phyloP scores from a whole-genome alignment of 169 alveolate species.

The Plasmodium chabaudi region DNA sequence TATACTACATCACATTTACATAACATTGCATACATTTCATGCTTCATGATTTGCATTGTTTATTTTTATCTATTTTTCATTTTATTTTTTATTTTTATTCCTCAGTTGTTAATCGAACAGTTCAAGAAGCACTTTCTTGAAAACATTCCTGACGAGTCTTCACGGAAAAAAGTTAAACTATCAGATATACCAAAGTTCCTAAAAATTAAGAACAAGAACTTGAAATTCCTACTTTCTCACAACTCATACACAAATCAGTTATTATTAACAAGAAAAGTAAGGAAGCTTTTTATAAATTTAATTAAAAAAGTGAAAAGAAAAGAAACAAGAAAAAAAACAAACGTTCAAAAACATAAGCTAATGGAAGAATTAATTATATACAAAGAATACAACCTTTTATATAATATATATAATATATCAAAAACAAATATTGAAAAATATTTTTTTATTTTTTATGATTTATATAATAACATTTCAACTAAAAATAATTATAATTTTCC shows the following conservation, averaged over 20 bases:
- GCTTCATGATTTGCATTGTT: too few species aligned
- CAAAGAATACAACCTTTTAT: constrained; percentile 53
- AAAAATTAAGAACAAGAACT: constrained; percentile 39
- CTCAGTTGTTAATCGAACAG: constrained; percentile 34
- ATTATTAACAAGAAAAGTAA: constrained; percentile 47
- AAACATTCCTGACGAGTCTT: neutral
- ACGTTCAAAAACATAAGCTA: constrained; percentile 18
- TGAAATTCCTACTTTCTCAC: constrained; percentile 33
- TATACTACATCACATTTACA: too few species aligned
- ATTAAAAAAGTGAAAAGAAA: constrained; percentile 21
- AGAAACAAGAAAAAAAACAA: constrained; percentile 2
- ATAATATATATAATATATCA: constrained; percentile 50
- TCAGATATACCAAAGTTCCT: constrained; percentile 24
- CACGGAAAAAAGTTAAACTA: constrained; percentile 10
- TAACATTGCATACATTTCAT: too few species aligned
- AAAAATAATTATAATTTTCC: too few species aligned
- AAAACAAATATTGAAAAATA: constrained; percentile 57
- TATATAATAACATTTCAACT: constrained; percentile 6
- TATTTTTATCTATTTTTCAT: too few species aligned
- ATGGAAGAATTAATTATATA: constrained; percentile 18
- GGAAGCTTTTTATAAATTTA: constrained; percentile 41
- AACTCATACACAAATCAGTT: constrained; percentile 63
- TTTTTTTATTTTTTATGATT: constrained; percentile 47
- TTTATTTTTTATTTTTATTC: neutral
- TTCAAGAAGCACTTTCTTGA: constrained; percentile 34